Conservation (phyloP, 306 rosid genomes). For the Malus sieversii region DNA sequence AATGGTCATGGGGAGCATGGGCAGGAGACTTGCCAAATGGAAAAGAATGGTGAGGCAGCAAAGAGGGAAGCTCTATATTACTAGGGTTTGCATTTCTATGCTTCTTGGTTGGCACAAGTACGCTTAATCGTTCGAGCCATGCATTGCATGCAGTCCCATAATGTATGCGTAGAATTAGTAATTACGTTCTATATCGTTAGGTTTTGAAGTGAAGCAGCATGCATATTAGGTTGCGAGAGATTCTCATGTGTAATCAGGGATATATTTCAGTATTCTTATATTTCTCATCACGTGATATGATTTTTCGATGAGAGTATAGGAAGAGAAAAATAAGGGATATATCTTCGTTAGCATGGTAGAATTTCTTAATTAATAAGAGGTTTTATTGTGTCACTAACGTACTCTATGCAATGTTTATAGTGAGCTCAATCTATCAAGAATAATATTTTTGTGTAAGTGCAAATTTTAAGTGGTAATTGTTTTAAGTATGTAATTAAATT, state of each 20-base stretch:
- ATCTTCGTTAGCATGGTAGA: not conserved
- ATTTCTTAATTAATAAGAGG: not conserved
- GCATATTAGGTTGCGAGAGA: not conserved
- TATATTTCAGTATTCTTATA: no score
- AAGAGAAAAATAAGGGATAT: not conserved
- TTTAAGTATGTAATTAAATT: not conserved
- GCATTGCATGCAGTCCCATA: not conserved
- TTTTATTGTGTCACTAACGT: no score
- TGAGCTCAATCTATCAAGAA: no score
- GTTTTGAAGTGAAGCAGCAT: no score
- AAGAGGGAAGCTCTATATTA: slow-evolving; percentile 66
- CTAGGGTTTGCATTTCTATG: slow-evolving; percentile 74
- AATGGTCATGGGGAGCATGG: slow-evolving; percentile 22
- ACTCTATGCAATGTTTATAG: not conserved
- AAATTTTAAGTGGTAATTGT: not conserved
- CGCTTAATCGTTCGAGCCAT: slow-evolving; percentile 1
- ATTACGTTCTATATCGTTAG: not conserved
- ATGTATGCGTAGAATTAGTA: not conserved
- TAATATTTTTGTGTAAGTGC: no score
- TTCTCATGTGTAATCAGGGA: not conserved
- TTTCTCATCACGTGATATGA: not conserved
- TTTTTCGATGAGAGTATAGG: no score
- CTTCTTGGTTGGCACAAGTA: slow-evolving; percentile 71
- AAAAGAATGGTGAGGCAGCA: slow-evolving; percentile 69
- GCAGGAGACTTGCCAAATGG: slow-evolving; percentile 53